Conservation (phyloP, 192 early-diverging fungal genomes). For the Spinellus fusiger region DNA sequence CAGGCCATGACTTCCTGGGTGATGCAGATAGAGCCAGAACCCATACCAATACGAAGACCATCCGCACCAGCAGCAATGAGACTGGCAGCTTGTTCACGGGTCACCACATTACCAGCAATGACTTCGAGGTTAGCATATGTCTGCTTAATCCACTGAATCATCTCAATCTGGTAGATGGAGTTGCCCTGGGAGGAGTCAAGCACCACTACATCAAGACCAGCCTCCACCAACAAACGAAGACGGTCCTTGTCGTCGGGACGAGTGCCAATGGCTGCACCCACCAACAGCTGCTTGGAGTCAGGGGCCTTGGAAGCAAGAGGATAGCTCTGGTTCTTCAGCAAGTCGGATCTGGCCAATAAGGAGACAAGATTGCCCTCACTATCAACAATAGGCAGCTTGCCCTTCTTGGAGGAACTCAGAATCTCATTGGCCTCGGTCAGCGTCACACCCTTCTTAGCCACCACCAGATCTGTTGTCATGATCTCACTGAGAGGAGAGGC, state of each 20-base stretch:
- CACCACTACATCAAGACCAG: slow-evolving; percentile 94
- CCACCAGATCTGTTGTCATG: slow-evolving; percentile 89
- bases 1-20: slow-evolving; percentile 99
- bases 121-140: slow-evolving; percentile 81
- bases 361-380: slow-evolving; percentile 75
- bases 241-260: slow-evolving; percentile 83
- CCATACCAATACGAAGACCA: slow-evolving; percentile 95
- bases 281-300: slow-evolving; percentile 85
- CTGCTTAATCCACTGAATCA: slow-evolving; percentile 90
- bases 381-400: slow-evolving; percentile 96
- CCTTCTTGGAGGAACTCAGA: slow-evolving; percentile 85
- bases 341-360: slow-evolving; percentile 88
- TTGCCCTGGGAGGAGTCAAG: slow-evolving; percentile 97
- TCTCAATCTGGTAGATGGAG: slow-evolving; percentile 89
- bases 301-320: slow-evolving; percentile 83
- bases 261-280: slow-evolving; percentile 90
- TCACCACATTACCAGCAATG: slow-evolving; percentile 97
- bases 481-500: slow-evolving; percentile 59
- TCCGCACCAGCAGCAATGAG: slow-evolving; percentile 94
- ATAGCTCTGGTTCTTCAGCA: slow-evolving; percentile 95
- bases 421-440: slow-evolving; percentile 86
- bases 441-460: slow-evolving; percentile 83
- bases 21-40: slow-evolving; percentile 95
- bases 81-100: slow-evolving; percentile 86
- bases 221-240: slow-evolving; percentile 78